Conservation (phyloP, 495 filamentous ascomycete species). For the Xylaria cubensis region DNA sequence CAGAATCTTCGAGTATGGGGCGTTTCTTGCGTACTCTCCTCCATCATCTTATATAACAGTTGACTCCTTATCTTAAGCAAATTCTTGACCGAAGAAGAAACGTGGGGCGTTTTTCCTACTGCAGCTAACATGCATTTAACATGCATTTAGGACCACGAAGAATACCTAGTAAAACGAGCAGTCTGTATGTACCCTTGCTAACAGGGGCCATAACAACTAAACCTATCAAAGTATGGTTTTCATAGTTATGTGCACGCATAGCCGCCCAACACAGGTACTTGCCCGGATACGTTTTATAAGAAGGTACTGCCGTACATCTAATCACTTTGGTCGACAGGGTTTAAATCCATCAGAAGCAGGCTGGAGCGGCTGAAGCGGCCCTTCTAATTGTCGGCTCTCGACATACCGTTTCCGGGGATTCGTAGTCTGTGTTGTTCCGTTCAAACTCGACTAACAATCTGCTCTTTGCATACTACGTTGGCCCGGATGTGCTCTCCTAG, state of each 20-base stretch:
- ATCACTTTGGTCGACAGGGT: neutral
- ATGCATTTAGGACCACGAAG: neutral
- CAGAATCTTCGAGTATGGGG: neutral
- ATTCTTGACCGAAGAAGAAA: neutral
- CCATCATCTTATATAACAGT: neutral
- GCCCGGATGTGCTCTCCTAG: neutral
- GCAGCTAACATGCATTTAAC: neutral
- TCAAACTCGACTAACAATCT: neutral
- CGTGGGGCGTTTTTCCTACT: neutral
- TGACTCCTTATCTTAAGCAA: neutral
- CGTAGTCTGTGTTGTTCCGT: neutral
- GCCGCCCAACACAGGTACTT: too few relatives aligned
- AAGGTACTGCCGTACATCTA: neutral
- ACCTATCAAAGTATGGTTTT: too few relatives aligned
- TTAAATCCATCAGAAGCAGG: neutral
- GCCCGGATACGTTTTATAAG: too few relatives aligned
- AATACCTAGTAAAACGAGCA: too few relatives aligned
- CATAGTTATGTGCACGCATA: too few relatives aligned
- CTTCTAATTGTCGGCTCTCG: neutral
- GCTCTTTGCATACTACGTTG: neutral
- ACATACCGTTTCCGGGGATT: neutral
- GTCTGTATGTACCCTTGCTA: too few relatives aligned
- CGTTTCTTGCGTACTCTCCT: neutral
- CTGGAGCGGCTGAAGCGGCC: neutral
- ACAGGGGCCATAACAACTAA: too few relatives aligned